A percentile compares a stretch with the other conserved stretches of the same genome.
Conservation (phyloP, 148 eudicot genomes). For the Pouteria glomerata region DNA sequence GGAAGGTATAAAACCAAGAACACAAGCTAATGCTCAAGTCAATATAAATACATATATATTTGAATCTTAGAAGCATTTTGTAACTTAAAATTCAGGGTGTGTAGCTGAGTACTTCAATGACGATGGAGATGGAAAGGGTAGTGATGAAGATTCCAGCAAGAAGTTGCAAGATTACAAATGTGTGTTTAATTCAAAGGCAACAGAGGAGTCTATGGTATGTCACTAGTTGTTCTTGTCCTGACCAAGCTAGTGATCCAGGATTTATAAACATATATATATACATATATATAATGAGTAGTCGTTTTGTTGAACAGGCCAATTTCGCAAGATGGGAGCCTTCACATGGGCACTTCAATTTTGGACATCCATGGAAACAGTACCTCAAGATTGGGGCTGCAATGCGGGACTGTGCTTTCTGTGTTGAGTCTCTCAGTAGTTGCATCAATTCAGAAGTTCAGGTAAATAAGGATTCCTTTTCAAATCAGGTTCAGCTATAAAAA, state of each 20-base stretch:
- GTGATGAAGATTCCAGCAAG: conserved; percentile 31
- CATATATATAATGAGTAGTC: no score
- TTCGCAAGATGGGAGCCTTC: conserved; percentile 91
- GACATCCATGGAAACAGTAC: conserved; percentile 88
- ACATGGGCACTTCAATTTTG: conserved; percentile 62
- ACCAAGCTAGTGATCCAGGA: no score
- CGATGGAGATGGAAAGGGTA: conserved; percentile 13
- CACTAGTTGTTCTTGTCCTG: no score
- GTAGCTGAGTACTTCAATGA: conserved; percentile 53
- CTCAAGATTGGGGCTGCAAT: conserved; percentile 61
- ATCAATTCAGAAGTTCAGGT: conserved; percentile 49
- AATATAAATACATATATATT: background rate
- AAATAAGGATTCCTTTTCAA: background rate
- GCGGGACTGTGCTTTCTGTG: conserved; percentile 62
- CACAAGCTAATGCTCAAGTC: background rate
- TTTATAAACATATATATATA: no score
- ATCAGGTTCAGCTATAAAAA: no score
- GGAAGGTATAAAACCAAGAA: conserved; percentile 64
- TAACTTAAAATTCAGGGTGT: conserved; percentile 40
- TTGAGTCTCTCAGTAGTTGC: conserved; percentile 59
- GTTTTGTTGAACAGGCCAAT: conserved; percentile 75
- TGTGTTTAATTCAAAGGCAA: conserved; percentile 67
- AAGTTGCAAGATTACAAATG: conserved; percentile 57
- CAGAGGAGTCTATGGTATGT: conserved; percentile 83
- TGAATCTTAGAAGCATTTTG: background rate